Evolutionary conservation across 345 rosid genomes (phyloP).

Genomic region (Brassica nigra): DNA sequence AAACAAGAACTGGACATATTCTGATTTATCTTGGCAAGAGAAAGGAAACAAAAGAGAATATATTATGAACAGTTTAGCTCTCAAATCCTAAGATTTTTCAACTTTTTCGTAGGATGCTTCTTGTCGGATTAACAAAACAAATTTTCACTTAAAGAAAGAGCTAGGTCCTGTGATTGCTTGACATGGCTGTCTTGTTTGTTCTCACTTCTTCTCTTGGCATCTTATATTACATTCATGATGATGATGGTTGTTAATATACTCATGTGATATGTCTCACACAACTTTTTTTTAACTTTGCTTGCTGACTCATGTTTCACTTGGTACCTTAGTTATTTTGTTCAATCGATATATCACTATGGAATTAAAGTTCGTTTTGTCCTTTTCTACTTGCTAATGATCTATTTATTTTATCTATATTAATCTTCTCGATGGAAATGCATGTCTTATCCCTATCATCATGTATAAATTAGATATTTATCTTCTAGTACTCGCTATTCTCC

Average conservation of each 20-base stretch:
- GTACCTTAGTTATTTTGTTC: slow-evolving; percentile 27
- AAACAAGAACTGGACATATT: not conserved
- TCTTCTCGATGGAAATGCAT: slow-evolving; percentile 16
- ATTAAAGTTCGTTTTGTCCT: not conserved
- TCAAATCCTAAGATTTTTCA: slow-evolving; percentile 23
- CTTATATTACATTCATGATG: slow-evolving; percentile 6
- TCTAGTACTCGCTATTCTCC: slow-evolving; percentile 28
- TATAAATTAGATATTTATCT: slow-evolving; percentile 22
- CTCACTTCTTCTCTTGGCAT: slow-evolving; percentile 26
- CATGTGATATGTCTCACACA: slow-evolving; percentile 31
- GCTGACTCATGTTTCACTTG: slow-evolving; percentile 43
- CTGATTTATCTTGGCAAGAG: not conserved
- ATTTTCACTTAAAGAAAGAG: not conserved
- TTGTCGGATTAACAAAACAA: slow-evolving; percentile 22
- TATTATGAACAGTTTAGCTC: slow-evolving; percentile 17
- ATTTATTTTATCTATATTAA: not conserved
- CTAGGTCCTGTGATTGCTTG: not conserved
- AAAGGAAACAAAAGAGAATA: not conserved
- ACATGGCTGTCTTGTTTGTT: not conserved
- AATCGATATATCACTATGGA: slow-evolving; percentile 12
- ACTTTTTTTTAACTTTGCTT: slow-evolving; percentile 21
- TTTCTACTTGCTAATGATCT: not conserved
- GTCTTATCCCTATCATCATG: slow-evolving; percentile 10
- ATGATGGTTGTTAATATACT: slow-evolving; percentile 23
- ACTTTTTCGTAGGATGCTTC: slow-evolving; percentile 28